Percentiles rank a stretch among this genome's conserved stretches.
Conservation (phyloP, 1,284 basidiomycete genomes). For the Ceratobasidium sp. region DNA sequence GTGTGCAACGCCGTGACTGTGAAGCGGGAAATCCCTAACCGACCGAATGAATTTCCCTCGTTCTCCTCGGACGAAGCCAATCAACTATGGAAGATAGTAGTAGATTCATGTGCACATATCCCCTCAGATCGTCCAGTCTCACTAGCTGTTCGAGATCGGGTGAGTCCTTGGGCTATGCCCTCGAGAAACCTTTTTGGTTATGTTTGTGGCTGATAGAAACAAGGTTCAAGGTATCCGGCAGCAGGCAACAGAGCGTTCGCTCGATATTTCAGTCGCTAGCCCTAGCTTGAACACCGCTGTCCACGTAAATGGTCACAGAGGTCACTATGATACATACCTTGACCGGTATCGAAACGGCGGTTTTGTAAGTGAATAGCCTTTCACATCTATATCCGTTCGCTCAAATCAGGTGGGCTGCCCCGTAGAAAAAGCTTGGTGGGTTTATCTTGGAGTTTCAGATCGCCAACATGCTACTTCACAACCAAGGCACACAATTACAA, state of each 20-base stretch:
- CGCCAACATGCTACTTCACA: constrained; percentile 17
- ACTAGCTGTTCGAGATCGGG: neutral
- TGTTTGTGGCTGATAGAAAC: neutral
- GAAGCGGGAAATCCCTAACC: neutral
- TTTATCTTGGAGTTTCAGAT: constrained; percentile 2
- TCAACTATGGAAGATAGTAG: neutral
- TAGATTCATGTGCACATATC: neutral
- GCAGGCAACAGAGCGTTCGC: neutral
- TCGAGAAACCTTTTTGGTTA: neutral
- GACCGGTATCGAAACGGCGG: too few species aligned
- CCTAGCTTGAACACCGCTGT: too few species aligned
- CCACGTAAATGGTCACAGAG: too few species aligned
- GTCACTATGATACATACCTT: too few species aligned
- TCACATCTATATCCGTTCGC: too few species aligned
- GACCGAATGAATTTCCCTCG: neutral
- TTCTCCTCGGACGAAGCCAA: neutral
- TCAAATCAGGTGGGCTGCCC: too few species aligned
- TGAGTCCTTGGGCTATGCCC: neutral
- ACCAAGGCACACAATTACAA: neutral
- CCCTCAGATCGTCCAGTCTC: neutral
- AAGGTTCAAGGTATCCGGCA: neutral
- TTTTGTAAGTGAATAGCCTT: too few species aligned
- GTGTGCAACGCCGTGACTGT: neutral
- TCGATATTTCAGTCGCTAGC: too few species aligned
- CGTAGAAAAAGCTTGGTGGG: too few species aligned